These are phyloP conservation scores for Boletus coccyginus DNA, from an alignment of 768 basidiomycete genomes.

Conservation along the genomic window DNA sequence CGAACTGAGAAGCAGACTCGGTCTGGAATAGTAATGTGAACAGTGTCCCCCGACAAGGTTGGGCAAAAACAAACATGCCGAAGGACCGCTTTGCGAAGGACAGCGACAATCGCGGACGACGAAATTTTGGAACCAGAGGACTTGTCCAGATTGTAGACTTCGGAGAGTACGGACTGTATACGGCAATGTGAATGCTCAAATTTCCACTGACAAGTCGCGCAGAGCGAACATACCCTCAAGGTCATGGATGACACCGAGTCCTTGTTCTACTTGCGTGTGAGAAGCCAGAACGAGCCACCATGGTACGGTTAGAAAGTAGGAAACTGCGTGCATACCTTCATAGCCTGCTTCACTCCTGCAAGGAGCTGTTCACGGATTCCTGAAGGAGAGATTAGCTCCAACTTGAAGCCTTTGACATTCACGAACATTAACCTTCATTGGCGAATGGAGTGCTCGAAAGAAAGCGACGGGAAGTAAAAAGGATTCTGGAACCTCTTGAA, in stretches of 20 bases:
- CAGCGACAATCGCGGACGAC: slow-evolving; percentile 46
- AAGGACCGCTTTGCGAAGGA: slow-evolving; percentile 56
- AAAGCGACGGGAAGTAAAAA: slow-evolving; percentile 2
- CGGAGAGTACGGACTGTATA: slow-evolving; percentile 61
- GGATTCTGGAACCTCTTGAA: slow-evolving; percentile 8
- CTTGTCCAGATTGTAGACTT: slow-evolving; percentile 70
- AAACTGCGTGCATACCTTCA: slow-evolving; percentile 55
- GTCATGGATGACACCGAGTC: slow-evolving; percentile 56
- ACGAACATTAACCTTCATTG: slow-evolving; percentile 21
- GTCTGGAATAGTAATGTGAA: slow-evolving; percentile 37
- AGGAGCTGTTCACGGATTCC: slow-evolving; percentile 55
- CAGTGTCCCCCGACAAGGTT: background rate
- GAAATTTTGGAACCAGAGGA: slow-evolving; percentile 39
- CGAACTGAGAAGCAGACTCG: slow-evolving; percentile 58
- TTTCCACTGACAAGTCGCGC: background rate
- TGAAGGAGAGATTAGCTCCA: slow-evolving; percentile 18
- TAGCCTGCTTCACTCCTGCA: slow-evolving; percentile 56
- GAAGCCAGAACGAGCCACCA: background rate
- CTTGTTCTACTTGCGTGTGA: slow-evolving; percentile 43
- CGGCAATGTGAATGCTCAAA: background rate
- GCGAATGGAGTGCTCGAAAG: slow-evolving; percentile 11
- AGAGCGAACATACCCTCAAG: slow-evolving; percentile 44
- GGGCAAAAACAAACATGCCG: slow-evolving; percentile 50
- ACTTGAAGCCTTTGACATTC: background rate
- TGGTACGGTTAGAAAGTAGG: background rate